phyloP scores from a whole-genome alignment of 116 monocot species.

The Cymodocea nodosa region DNA sequence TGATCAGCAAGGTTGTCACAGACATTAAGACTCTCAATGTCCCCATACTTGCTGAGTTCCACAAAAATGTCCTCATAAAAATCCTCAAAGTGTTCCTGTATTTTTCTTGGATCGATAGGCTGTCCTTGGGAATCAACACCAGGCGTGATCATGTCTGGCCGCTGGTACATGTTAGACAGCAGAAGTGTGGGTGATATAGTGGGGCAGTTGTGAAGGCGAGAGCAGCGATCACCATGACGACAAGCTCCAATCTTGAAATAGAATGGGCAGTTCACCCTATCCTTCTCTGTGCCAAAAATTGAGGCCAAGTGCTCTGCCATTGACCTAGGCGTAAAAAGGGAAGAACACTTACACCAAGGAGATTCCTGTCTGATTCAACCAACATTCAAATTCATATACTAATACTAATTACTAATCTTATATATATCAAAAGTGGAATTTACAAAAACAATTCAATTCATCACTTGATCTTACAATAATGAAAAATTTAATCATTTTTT shows the following conservation, averaged over 20 bases:
- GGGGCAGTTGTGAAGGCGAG: conserved; percentile 25
- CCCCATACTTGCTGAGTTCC: conserved; percentile 74
- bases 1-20: conserved; percentile 88
- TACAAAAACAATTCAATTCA: no score
- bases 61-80: conserved; percentile 77
- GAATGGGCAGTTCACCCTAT: conserved; percentile 28
- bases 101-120: conserved; percentile 25
- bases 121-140: conserved; percentile 25
- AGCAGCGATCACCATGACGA: conserved; percentile 31
- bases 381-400: no score
- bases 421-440: no score
- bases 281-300: conserved; percentile 34
- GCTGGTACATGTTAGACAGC: conserved; percentile 37
- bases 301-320: conserved; percentile 39
- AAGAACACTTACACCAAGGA: no score
- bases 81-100: conserved; percentile 43
- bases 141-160: conserved; percentile 29
- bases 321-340: background rate
- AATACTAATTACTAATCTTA: no score
- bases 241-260: conserved; percentile 37
- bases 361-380: no score
- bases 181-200: conserved; percentile 24
- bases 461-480: no score
- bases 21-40: conserved; percentile 69
- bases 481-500: no score